Base-by-base conservation (phyloP, 768 basidiomycete species). In the Xerocomellus dryophilus region DNA sequence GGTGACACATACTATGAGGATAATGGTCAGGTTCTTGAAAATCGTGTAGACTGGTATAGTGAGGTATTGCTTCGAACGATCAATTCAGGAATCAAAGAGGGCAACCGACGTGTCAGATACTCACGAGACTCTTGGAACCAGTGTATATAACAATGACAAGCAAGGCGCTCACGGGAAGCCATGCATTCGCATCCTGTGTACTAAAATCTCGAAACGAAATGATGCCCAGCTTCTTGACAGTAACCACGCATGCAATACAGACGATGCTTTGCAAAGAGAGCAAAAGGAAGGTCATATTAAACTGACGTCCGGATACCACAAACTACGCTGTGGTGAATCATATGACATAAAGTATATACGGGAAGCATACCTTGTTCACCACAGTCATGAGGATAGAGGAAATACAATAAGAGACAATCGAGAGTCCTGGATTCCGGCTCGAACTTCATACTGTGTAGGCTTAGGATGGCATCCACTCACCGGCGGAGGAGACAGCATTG, bases 1-100 rank as follows among this genome's bases (percentile, higher is more conserved):
- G 15, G 25, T 21, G 48, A 21, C 9, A 77, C 88, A 60, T 59
- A 93, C 95, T 66, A 98, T 98, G 27, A 99, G 81, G 60, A 99
- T 98, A 64, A 98, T 99, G n/a, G 97, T 98, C 65, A 98, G 67
- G 69, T 99, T 99, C 74, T 99, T 99, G 82, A 98, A 98, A 59
- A 99, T 98, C 1, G 97, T 98, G 74, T 98, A 99, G 25, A 98
- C 86, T 0, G 97, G 97, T 72, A 99, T 98, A 60, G 85, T 90
- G 45, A 99, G 78, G 73, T 86, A 93, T 95, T 98, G 97, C 94
- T 98, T 71, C 6, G 34, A 12, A 42, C 10, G 20, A 20, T 44
- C 46, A 25, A 20, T 50, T 48, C 51, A 51, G 47, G 20, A 29
- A 35, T 10, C 15, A 27, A 50, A 35, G 6, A 23, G 17, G 31